Conservation (phyloP, 345 rosid species). For the Arabis alpina region DNA sequence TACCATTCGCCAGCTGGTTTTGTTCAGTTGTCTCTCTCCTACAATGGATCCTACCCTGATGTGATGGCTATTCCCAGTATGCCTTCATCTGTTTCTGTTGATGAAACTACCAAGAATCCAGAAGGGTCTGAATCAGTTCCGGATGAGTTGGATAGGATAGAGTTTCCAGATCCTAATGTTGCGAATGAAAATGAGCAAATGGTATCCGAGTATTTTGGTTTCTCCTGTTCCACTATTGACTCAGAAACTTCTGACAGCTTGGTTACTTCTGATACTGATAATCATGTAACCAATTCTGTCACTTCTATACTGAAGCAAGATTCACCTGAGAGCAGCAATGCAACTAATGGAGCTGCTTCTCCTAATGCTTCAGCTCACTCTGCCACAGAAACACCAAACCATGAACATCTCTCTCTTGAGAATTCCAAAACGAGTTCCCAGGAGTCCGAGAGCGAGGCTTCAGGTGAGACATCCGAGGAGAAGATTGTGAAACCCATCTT, state of each 20-base stretch:
- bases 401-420: constrained; percentile 50
- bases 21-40: constrained; percentile 81
- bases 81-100: constrained; percentile 51
- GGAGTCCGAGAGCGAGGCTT: constrained; percentile 54
- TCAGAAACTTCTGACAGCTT: constrained; percentile 74
- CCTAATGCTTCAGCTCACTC: constrained; percentile 71
- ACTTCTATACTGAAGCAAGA: constrained; percentile 59
- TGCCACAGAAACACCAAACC: constrained; percentile 50
- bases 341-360: constrained; percentile 76
- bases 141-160: constrained; percentile 72
- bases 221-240: constrained; percentile 59
- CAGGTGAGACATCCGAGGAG: constrained; percentile 53
- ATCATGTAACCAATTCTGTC: constrained; percentile 54
- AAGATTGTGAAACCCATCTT: constrained; percentile 54
- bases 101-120: constrained; percentile 49
- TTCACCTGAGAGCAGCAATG: constrained; percentile 82
- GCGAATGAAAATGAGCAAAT: constrained; percentile 90
- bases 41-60: constrained; percentile 85
- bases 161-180: constrained; percentile 96
- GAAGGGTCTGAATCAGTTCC: constrained; percentile 57
- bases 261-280: constrained; percentile 59
- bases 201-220: constrained; percentile 91
- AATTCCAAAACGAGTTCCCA: constrained; percentile 48
- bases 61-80: constrained; percentile 70
- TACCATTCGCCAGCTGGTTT: constrained; percentile 98